Percentiles rank a stretch among this genome's conserved stretches.
phyloP scores from a whole-genome alignment of 2,329 filamentous ascomycete genomes.

The Hypoxylon sp. region DNA sequence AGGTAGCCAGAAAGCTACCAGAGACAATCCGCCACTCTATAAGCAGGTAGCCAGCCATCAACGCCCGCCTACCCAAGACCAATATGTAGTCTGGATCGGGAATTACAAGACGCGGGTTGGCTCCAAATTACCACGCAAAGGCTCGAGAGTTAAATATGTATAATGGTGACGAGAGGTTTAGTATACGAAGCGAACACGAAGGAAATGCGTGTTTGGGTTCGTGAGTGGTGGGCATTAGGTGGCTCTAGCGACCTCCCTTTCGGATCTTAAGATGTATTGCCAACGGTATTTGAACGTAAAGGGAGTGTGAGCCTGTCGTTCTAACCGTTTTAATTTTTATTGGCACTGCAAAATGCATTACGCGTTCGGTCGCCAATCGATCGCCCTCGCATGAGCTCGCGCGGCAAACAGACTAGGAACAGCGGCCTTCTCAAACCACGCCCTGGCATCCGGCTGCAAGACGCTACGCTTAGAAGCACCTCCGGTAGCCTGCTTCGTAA shows the following conservation, averaged over 20 bases:
- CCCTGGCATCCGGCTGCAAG: slow-evolving; percentile 41
- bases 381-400: slow-evolving; percentile 47
- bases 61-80: slow-evolving; percentile 25
- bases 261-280: background rate
- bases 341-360: slow-evolving; percentile 16
- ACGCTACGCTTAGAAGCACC: slow-evolving; percentile 45
- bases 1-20: slow-evolving; percentile 44
- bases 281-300: slow-evolving; percentile 8
- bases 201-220: slow-evolving; percentile 44
- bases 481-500: slow-evolving; percentile 28
- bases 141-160: slow-evolving; percentile 45
- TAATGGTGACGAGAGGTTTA: slow-evolving; percentile 40
- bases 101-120: slow-evolving; percentile 12
- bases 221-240: slow-evolving; percentile 14
- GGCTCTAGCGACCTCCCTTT: slow-evolving; percentile 1
- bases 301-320: background rate
- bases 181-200: slow-evolving; percentile 50
- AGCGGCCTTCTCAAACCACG: slow-evolving; percentile 40
- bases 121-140: slow-evolving; percentile 40
- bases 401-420: slow-evolving; percentile 44
- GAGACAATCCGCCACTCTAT: slow-evolving; percentile 39
- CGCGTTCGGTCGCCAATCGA: slow-evolving; percentile 29
- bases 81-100: slow-evolving; percentile 39
- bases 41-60: slow-evolving; percentile 27
- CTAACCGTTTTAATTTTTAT: background rate